A percentile compares a stretch with the other conserved stretches of the same genome.
These are phyloP conservation scores for Aspergillus alliaceus DNA, from an alignment of 2,329 filamentous ascomycete genomes.

Conservation along the genomic window DNA sequence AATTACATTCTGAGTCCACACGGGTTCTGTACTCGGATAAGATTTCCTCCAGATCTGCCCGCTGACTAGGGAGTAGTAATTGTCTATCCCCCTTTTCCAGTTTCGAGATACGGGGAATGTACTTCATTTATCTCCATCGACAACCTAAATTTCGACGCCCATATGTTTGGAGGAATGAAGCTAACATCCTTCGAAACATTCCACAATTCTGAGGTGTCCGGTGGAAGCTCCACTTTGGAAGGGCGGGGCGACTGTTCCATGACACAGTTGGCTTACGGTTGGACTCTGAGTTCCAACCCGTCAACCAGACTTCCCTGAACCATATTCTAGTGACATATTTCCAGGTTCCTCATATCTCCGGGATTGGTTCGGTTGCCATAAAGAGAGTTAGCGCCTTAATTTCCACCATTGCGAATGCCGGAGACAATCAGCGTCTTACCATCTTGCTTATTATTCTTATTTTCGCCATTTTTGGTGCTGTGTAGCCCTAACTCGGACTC, in stretches of 20 bases:
- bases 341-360: neutral
- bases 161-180: neutral
- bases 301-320: neutral
- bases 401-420: neutral
- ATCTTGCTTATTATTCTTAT: neutral
- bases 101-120: neutral
- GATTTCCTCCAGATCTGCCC: neutral
- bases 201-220: neutral
- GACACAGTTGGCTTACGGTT: neutral
- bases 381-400: neutral
- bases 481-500: neutral
- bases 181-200: neutral
- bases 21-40: conserved; percentile 1
- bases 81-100: neutral
- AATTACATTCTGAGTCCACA: neutral
- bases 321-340: neutral
- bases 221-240: neutral
- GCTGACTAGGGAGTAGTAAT: too few relatives aligned
- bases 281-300: neutral
- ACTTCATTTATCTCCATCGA: neutral
- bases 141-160: neutral
- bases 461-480: neutral
- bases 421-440: neutral
- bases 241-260: neutral
- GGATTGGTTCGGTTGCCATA: neutral